Conservation (phyloP, 441 rosid genomes). For the Adansonia grandidieri region DNA sequence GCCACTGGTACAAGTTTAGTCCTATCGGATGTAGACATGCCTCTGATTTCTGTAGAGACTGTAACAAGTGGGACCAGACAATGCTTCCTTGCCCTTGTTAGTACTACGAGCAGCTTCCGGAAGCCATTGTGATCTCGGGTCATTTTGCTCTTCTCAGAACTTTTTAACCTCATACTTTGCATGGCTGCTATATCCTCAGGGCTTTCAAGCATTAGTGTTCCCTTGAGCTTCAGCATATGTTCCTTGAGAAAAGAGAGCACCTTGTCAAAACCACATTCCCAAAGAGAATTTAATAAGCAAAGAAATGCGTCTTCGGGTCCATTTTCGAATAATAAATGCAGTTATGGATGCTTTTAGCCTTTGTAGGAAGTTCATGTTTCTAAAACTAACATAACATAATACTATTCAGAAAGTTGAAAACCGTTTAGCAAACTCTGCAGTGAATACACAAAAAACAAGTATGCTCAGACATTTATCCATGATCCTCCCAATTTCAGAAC, state of each 20-base stretch:
- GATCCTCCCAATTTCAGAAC: background rate
- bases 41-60: conserved; percentile 64
- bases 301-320: conserved; percentile 15
- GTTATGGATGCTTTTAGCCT: background rate
- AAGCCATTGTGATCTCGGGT: conserved; percentile 99
- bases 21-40: conserved; percentile 61
- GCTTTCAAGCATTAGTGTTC: conserved; percentile 91
- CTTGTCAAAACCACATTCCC: conserved; percentile 22
- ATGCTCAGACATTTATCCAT: background rate
- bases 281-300: background rate
- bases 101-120: conserved; percentile 83
- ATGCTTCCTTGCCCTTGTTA: conserved; percentile 83
- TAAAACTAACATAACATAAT: background rate
- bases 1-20: conserved; percentile 84
- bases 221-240: conserved; percentile 90
- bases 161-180: conserved; percentile 82
- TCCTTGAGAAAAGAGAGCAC: conserved; percentile 57
- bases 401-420: background rate
- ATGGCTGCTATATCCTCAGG: conserved; percentile 90
- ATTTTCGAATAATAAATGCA: conserved; percentile 19
- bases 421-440: background rate
- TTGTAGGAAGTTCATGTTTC: background rate
- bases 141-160: conserved; percentile 93
- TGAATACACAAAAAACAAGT: background rate
- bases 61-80: conserved; percentile 84